Percentiles rank a stretch among this genome's conserved stretches.
phyloP scores from a whole-genome alignment of 768 basidiomycete species.

The Amanita muscaria region DNA sequence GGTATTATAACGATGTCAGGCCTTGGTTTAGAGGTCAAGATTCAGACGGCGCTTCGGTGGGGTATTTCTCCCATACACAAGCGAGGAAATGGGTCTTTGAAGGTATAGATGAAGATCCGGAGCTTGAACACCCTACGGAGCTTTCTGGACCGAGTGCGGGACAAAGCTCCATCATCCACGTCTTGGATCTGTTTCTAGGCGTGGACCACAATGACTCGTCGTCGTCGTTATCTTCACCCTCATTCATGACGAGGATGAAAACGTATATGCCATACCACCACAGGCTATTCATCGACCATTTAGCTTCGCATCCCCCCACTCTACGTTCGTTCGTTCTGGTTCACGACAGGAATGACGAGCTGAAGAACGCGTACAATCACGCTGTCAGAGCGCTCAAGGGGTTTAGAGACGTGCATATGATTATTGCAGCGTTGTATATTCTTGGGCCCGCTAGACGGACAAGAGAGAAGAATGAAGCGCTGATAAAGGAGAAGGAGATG shows the following conservation, averaged over 20 bases:
- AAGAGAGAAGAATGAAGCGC: conserved; percentile 12
- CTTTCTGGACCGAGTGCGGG: conserved; percentile 77
- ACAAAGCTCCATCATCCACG: conserved; percentile 71
- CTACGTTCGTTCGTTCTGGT: conserved; percentile 45
- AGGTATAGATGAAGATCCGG: conserved; percentile 41
- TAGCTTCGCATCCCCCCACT: conserved; percentile 49
- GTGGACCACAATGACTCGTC: conserved; percentile 53
- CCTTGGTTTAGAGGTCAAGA: conserved; percentile 83
- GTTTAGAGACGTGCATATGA: conserved; percentile 72
- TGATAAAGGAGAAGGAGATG: not conserved
- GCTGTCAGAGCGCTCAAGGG: conserved; percentile 58
- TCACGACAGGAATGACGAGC: conserved; percentile 15
- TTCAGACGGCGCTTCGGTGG: conserved; percentile 26
- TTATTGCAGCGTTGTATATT: conserved; percentile 68
- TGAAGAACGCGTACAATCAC: conserved; percentile 51
- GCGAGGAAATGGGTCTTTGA: conserved; percentile 46
- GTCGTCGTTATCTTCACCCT: too few species aligned
- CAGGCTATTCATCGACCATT: conserved; percentile 66
- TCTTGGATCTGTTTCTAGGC: conserved; percentile 65
- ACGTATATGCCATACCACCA: conserved; percentile 79
- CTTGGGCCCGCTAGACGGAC: conserved; percentile 52
- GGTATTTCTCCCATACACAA: too few species aligned
- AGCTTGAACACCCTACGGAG: conserved; percentile 36
- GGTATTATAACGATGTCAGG: conserved; percentile 67
- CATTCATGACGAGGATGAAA: conserved; percentile 68